Percentiles rank a stretch among this genome's conserved stretches.
These are phyloP conservation scores for Coccomyxa sp. DNA, from an alignment of 139 green algal species.

Conservation along the genomic window DNA sequence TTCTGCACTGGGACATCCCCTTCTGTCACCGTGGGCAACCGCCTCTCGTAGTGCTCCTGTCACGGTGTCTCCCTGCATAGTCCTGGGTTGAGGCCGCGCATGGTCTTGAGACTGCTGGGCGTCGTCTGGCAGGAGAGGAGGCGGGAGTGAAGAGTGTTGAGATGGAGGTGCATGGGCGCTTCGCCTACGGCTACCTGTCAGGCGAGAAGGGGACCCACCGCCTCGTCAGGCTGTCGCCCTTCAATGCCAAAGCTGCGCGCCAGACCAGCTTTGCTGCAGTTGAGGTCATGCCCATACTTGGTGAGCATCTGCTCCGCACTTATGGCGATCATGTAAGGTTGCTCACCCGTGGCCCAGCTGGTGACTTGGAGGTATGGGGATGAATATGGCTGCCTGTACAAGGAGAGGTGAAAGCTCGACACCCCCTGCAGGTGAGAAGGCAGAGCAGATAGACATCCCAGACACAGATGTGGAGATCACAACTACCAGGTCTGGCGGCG, in stretches of 20 bases:
- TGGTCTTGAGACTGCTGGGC: no score
- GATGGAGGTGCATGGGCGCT: constrained; percentile 75
- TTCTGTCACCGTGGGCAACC: no score
- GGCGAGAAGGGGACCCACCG: constrained; percentile 94
- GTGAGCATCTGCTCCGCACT: constrained; percentile 27
- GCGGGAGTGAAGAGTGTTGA: constrained; percentile 88
- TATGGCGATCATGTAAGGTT: no score
- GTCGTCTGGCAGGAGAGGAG: constrained; percentile 75
- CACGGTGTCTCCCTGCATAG: no score
- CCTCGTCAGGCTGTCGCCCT: constrained; percentile 89
- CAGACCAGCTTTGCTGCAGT: constrained; percentile 97
- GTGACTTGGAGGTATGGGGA: no score
- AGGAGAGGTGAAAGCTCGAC: no score
- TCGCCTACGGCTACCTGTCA: constrained; percentile 67
- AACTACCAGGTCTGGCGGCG: constrained; percentile 8
- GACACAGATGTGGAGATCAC: constrained; percentile 79
- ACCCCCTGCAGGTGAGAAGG: constrained; percentile 27
- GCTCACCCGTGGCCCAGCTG: neutral
- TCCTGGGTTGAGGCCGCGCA: no score
- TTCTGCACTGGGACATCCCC: no score
- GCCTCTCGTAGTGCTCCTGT: no score
- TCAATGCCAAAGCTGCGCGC: constrained; percentile 83
- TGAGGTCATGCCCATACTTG: constrained; percentile 74
- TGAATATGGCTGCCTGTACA: no score
- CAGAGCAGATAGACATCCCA: constrained; percentile 46